Conservation (phyloP, 2,329 filamentous ascomycete genomes). For the Cladophialophora exuberans region DNA sequence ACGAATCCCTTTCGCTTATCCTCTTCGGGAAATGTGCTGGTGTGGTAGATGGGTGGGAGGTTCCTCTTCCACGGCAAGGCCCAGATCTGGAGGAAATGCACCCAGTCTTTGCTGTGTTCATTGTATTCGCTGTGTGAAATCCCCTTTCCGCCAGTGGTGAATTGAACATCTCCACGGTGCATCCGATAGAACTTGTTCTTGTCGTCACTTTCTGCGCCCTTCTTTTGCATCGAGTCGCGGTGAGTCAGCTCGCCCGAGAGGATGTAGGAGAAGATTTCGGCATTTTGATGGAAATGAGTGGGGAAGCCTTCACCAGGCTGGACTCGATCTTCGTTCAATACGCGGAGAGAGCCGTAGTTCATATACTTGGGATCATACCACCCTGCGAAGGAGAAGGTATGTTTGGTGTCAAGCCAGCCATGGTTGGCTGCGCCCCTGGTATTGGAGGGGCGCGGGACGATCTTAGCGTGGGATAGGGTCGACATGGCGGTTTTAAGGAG, state of each 20-base stretch:
- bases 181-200: constrained; percentile 70
- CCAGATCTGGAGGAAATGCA: constrained; percentile 91
- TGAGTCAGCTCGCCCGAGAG: constrained; percentile 85
- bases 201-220: constrained; percentile 62
- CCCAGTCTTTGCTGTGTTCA: constrained; percentile 69
- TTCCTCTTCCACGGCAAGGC: constrained; percentile 75
- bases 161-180: constrained; percentile 81
- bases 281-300: constrained; percentile 81
- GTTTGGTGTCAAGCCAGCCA: constrained; percentile 85
- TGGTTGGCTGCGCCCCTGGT: constrained; percentile 77
- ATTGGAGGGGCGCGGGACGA: constrained; percentile 72
- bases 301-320: constrained; percentile 75
- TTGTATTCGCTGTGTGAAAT: constrained; percentile 84
- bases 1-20: constrained; percentile 73
- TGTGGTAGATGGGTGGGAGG: constrained; percentile 76
- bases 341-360: constrained; percentile 75
- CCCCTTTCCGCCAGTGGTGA: constrained; percentile 81
- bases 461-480: constrained; percentile 68
- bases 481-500: constrained; percentile 56
- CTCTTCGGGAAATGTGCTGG: constrained; percentile 71
- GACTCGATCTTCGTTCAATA: constrained; percentile 88
- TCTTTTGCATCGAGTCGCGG: constrained; percentile 80
- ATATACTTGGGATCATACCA: constrained; percentile 70
- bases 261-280: constrained; percentile 89
- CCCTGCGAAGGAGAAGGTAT: constrained; percentile 80